Evolutionary conservation across 768 basidiomycete species (phyloP).

Genomic region (Pisolithus microcarpus): DNA sequence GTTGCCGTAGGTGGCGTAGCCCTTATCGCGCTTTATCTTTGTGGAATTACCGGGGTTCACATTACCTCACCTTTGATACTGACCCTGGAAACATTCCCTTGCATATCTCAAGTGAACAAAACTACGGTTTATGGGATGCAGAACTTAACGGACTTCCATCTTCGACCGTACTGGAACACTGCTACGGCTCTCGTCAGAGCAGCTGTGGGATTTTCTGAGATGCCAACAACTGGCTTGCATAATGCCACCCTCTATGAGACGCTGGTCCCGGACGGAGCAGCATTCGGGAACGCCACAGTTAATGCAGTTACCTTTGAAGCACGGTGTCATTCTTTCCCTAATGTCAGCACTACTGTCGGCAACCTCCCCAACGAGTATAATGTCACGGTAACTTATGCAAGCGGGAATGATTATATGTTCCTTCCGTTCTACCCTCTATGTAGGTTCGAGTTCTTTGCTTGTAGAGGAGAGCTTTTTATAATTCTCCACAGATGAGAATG

Average conservation of each 20-base stretch:
- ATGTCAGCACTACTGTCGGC: background rate
- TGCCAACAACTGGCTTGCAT: background rate
- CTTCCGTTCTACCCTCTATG: background rate
- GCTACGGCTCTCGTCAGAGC: background rate
- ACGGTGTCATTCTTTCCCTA: constrained; percentile 1
- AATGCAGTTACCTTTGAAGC: background rate
- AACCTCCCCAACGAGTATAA: background rate
- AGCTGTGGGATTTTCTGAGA: background rate
- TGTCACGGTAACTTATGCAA: constrained; percentile 2
- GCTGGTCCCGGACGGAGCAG: background rate
- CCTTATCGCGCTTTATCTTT: constrained; percentile 3
- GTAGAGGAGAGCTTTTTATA: no score
- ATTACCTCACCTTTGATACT: constrained; percentile 5
- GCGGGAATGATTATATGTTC: background rate
- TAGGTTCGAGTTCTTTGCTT: no score
- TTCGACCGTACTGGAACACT: background rate
- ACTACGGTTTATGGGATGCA: background rate
- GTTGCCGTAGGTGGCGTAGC: background rate
- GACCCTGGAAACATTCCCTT: constrained; percentile 2
- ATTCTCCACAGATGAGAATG: no score
- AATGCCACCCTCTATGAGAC: constrained; percentile 5
- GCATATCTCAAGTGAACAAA: background rate
- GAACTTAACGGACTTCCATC: background rate
- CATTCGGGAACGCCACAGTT: background rate
- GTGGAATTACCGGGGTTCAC: constrained; percentile 1